A percentile compares a stretch with the other conserved stretches of the same genome.
These are phyloP conservation scores for Boletus huronensis DNA, from an alignment of 768 basidiomycete genomes.

Conservation along the genomic window DNA sequence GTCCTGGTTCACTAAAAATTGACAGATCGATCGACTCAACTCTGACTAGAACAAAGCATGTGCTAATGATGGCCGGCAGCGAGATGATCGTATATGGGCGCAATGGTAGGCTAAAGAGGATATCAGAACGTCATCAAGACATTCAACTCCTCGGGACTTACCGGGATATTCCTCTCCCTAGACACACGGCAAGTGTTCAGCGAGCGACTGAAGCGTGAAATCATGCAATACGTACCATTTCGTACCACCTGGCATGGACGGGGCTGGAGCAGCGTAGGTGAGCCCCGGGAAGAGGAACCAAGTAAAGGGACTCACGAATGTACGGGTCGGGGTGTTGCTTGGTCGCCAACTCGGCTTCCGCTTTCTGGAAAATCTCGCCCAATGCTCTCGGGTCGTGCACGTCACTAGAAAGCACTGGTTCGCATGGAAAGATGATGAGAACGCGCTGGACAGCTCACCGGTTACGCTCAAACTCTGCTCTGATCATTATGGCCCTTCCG, in stretches of 20 bases:
- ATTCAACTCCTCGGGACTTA: slow-evolving; percentile 36
- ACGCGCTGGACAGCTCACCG: slow-evolving; percentile 47
- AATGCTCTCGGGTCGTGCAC: slow-evolving; percentile 83
- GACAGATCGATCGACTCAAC: not conserved
- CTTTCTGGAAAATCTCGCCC: slow-evolving; percentile 70
- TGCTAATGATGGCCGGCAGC: slow-evolving; percentile 32
- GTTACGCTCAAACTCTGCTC: slow-evolving; percentile 92
- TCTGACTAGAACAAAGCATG: not conserved
- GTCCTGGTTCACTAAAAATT: not conserved
- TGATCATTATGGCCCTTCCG: slow-evolving; percentile 74
- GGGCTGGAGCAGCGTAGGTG: slow-evolving; percentile 44
- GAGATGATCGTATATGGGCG: slow-evolving; percentile 62
- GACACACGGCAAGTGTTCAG: not conserved
- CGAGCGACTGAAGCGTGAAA: not conserved
- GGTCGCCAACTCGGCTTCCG: slow-evolving; percentile 68
- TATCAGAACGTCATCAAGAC: not conserved
- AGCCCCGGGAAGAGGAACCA: slow-evolving; percentile 1
- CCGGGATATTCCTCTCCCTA: slow-evolving; percentile 83
- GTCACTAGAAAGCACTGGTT: slow-evolving; percentile 45
- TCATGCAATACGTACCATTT: slow-evolving; percentile 69
- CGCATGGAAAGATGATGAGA: not conserved
- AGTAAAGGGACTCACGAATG: slow-evolving; percentile 59
- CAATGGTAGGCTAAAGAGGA: slow-evolving; percentile 53
- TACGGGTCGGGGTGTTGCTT: slow-evolving; percentile 89
- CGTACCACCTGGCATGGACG: slow-evolving; percentile 85